phyloP scores from a whole-genome alignment of 176 grass and related monocot genomes.

The Zoysia pacifica region DNA sequence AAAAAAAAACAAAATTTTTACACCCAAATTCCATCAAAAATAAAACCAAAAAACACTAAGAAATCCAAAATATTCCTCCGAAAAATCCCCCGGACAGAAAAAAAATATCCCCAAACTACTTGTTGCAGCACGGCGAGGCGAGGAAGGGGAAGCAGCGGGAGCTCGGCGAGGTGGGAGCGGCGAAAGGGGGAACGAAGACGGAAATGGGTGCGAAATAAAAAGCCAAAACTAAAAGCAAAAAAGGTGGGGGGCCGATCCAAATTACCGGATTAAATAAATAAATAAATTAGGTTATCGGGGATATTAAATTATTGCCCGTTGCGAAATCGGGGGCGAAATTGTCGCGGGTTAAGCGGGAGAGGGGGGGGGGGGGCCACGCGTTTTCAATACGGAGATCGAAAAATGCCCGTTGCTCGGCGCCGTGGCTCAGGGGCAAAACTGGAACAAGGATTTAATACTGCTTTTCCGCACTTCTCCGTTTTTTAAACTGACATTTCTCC shows the following conservation, averaged over 20 bases:
- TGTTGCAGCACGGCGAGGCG: background rate
- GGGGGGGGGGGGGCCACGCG: background rate
- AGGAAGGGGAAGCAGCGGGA: slow-evolving; percentile 31
- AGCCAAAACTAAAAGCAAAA: slow-evolving; percentile 74
- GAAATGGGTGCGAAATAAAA: slow-evolving; percentile 68
- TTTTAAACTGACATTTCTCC: too few relatives aligned
- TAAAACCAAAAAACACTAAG: slow-evolving; percentile 30
- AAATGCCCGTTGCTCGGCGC: slow-evolving; percentile 44
- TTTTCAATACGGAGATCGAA: slow-evolving; percentile 48
- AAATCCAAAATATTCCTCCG: slow-evolving; percentile 23
- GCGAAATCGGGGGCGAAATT: slow-evolving; percentile 46
- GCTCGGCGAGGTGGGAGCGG: too few relatives aligned
- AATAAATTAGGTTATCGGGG: slow-evolving; percentile 48
- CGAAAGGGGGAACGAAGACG: slow-evolving; percentile 31
- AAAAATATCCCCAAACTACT: background rate
- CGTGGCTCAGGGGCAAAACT: slow-evolving; percentile 16
- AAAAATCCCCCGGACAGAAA: slow-evolving; percentile 30
- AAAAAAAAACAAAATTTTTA: slow-evolving; percentile 1
- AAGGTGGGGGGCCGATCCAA: slow-evolving; percentile 50
- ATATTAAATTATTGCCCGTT: slow-evolving; percentile 38
- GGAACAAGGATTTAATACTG: background rate
- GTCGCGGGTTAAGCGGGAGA: slow-evolving; percentile 41
- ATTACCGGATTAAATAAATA: slow-evolving; percentile 42
- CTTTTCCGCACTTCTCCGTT: too few relatives aligned
- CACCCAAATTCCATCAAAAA: slow-evolving; percentile 33